Evolutionary conservation across 2,329 filamentous ascomycete species (phyloP).

Genomic region (Aureobasidium sp.): DNA sequence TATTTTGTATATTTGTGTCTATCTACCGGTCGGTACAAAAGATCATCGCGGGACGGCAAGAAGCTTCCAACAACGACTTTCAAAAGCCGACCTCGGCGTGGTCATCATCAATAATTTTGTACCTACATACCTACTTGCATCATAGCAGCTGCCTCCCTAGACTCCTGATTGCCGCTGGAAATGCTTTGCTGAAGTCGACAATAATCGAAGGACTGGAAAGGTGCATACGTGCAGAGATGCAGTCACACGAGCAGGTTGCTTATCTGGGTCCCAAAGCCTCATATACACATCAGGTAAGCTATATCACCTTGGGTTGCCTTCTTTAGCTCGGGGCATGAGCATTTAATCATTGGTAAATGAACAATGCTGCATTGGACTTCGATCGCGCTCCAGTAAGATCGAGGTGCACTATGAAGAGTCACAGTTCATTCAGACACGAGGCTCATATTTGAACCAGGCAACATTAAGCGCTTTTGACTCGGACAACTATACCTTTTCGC

Average conservation of each 20-base stretch:
- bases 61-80: neutral
- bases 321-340: neutral
- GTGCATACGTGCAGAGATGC: slow-evolving; percentile 43
- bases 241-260: slow-evolving; percentile 33
- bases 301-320: slow-evolving; percentile 8
- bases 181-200: neutral
- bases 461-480: slow-evolving; percentile 33
- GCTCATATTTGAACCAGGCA: slow-evolving; percentile 37
- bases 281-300: slow-evolving; percentile 61
- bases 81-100: slow-evolving; percentile 8
- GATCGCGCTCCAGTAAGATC: too few relatives aligned
- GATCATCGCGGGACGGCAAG: slow-evolving; percentile 3
- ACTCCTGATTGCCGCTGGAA: neutral
- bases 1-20: neutral
- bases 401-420: neutral
- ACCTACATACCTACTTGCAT: neutral
- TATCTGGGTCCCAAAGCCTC: slow-evolving; percentile 60
- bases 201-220: neutral
- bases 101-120: neutral
- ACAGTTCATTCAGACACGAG: neutral
- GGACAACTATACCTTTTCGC: slow-evolving; percentile 27
- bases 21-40: neutral
- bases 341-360: too few relatives aligned
- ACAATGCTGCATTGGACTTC: neutral
- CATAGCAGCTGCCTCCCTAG: neutral